Conservation (phyloP, 2,329 filamentous ascomycete species). For the Alternaria sp. region DNA sequence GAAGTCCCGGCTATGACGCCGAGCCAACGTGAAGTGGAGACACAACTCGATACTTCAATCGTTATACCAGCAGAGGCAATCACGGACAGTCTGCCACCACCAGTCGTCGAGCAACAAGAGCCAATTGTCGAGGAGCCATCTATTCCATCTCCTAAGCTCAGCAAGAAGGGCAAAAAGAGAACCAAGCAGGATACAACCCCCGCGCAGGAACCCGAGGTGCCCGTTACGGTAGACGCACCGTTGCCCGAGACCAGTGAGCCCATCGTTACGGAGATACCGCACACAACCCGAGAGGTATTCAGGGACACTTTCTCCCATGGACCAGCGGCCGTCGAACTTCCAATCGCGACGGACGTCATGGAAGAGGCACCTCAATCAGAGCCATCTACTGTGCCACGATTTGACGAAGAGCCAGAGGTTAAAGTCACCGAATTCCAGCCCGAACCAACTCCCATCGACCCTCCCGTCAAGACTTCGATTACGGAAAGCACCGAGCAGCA, state of each 20-base stretch:
- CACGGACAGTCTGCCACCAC: not conserved
- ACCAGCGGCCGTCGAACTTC: not conserved
- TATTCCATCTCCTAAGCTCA: slow-evolving; percentile 32
- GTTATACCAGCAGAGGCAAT: slow-evolving; percentile 2
- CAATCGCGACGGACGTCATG: not conserved
- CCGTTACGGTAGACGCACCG: not conserved
- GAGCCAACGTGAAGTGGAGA: slow-evolving; percentile 42
- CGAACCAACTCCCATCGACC: not conserved
- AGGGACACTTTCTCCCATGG: not conserved
- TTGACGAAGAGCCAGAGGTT: not conserved
- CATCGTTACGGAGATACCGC: not conserved
- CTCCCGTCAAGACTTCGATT: not conserved
- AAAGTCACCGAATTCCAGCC: not conserved
- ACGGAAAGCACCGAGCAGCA: not conserved
- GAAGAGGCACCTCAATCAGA: not conserved
- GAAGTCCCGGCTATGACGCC: slow-evolving; percentile 11
- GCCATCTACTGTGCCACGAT: not conserved
- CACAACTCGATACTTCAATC: slow-evolving; percentile 27
- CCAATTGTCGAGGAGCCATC: slow-evolving; percentile 1
- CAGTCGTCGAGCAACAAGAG: not conserved
- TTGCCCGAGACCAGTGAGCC: not conserved
- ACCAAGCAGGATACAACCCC: slow-evolving; percentile 17
- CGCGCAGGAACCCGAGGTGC: not conserved
- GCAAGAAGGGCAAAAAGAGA: slow-evolving; percentile 55
- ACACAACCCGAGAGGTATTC: not conserved